Evolutionary conservation across 352 stramenopile genomes (phyloP).

Genomic region (Pythium volutum): DNA sequence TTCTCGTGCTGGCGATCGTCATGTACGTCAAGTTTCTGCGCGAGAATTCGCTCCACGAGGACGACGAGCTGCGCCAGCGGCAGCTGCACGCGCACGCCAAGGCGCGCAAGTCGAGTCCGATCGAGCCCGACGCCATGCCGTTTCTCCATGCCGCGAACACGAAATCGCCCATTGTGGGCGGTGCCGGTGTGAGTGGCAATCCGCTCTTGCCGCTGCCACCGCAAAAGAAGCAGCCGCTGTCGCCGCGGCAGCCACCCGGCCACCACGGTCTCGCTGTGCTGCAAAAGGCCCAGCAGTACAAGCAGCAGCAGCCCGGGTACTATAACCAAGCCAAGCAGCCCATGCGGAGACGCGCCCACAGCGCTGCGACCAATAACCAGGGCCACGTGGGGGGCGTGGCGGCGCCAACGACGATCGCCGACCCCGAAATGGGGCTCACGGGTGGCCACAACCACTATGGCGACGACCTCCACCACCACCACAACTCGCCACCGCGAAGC

Average conservation of each 20-base stretch:
- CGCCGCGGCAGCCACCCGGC: conserved; percentile 33
- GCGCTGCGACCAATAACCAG: conserved; percentile 43
- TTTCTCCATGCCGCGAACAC: conserved; percentile 50
- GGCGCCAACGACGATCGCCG: conserved; percentile 8
- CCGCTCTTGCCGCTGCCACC: conserved; percentile 31
- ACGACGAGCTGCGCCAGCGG: conserved; percentile 42
- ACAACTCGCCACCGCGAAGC: neutral
- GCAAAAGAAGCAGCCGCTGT: conserved; percentile 41
- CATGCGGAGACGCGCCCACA: conserved; percentile 74
- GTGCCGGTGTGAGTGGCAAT: conserved; percentile 10
- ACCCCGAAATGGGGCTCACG: conserved; percentile 24
- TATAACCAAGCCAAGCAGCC: conserved; percentile 72
- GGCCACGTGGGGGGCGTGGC: conserved; percentile 1
- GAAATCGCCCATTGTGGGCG: conserved; percentile 33
- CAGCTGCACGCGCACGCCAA: conserved; percentile 26
- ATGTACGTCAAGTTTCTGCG: conserved; percentile 90
- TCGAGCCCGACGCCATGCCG: conserved; percentile 64
- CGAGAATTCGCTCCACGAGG: conserved; percentile 61
- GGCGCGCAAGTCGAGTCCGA: conserved; percentile 51
- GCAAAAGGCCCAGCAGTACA: conserved; percentile 48
- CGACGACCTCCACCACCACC: neutral
- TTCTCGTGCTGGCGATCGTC: conserved; percentile 80
- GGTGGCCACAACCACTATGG: conserved; percentile 2
- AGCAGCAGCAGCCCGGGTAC: conserved; percentile 39
- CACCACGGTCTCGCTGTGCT: conserved; percentile 37